Evolutionary conservation across 2,329 filamentous ascomycete species (phyloP).

Genomic region (Cladosporium colombiae): DNA sequence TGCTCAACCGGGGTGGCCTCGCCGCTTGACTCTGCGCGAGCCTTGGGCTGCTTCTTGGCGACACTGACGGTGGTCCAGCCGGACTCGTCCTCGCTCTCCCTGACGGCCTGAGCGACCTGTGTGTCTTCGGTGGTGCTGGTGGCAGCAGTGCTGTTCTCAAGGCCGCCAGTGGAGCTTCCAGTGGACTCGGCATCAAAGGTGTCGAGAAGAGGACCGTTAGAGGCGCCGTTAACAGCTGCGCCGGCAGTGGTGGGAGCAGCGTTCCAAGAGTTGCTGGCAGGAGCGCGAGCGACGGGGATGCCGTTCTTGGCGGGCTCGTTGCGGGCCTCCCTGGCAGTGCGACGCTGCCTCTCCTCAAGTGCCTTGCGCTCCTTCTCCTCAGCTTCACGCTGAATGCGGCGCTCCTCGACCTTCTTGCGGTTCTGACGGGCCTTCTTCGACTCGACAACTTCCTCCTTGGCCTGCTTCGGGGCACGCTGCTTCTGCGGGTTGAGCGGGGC

Average conservation of each 20-base stretch:
- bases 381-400: slow-evolving; percentile 72
- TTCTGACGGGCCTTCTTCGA: slow-evolving; percentile 97
- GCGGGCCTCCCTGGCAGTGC: slow-evolving; percentile 77
- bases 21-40: slow-evolving; percentile 38
- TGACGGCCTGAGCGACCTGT: slow-evolving; percentile 55
- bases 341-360: slow-evolving; percentile 79
- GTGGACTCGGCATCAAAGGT: slow-evolving; percentile 51
- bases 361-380: slow-evolving; percentile 76
- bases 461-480: slow-evolving; percentile 59
- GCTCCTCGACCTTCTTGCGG: slow-evolving; percentile 80
- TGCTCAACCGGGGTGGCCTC: slow-evolving; percentile 21
- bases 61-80: slow-evolving; percentile 63
- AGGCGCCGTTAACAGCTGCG: slow-evolving; percentile 23
- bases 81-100: slow-evolving; percentile 51
- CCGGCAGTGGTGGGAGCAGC: slow-evolving; percentile 27
- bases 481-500: slow-evolving; percentile 59
- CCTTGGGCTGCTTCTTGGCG: slow-evolving; percentile 56
- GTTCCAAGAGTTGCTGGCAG: slow-evolving; percentile 57
- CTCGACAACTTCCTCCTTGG: slow-evolving; percentile 66
- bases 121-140: slow-evolving; percentile 54
- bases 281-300: slow-evolving; percentile 48
- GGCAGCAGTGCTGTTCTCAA: slow-evolving; percentile 39
- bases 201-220: slow-evolving; percentile 45
- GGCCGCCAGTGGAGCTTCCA: slow-evolving; percentile 41
- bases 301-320: slow-evolving; percentile 83